Conservation (phyloP, 2,329 filamentous ascomycete species). For the Lecanoromycetidae sp. region DNA sequence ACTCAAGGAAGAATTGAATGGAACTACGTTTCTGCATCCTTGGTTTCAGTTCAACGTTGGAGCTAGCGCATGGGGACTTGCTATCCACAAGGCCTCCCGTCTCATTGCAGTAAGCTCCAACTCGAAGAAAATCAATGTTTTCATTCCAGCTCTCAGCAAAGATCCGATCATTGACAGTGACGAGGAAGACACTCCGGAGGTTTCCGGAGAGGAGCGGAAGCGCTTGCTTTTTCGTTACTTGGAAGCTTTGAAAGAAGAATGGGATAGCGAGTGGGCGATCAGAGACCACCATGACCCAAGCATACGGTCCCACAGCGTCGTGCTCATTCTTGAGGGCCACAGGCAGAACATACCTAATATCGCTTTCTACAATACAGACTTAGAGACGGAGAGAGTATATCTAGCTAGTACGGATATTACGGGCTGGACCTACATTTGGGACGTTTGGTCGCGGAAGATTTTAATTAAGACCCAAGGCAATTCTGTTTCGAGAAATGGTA, state of each 20-base stretch:
- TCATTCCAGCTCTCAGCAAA: slow-evolving; percentile 42
- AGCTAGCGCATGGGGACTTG: slow-evolving; percentile 75
- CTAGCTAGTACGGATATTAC: slow-evolving; percentile 31
- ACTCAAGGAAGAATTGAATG: too few relatives aligned
- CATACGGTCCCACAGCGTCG: background rate
- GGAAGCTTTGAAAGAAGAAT: too few relatives aligned
- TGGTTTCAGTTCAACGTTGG: slow-evolving; percentile 62
- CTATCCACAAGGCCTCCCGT: slow-evolving; percentile 67
- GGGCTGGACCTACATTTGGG: slow-evolving; percentile 20
- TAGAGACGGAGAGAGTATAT: slow-evolving; percentile 23
- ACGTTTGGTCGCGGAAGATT: background rate
- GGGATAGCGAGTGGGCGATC: too few relatives aligned
- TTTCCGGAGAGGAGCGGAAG: too few relatives aligned
- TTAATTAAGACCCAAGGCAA: background rate
- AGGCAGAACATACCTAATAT: slow-evolving; percentile 13
- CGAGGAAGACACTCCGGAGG: too few relatives aligned
- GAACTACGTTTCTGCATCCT: background rate
- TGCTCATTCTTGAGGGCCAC: slow-evolving; percentile 16
- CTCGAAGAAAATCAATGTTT: slow-evolving; percentile 44
- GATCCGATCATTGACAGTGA: too few relatives aligned
- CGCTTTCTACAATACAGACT: slow-evolving; percentile 10
- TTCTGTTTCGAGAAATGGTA: background rate
- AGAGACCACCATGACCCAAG: too few relatives aligned
- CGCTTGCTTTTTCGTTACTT: background rate
- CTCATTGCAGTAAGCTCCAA: slow-evolving; percentile 82